A percentile compares a stretch with the other conserved stretches of the same genome.
Evolutionary conservation across 2,329 filamentous ascomycete genomes (phyloP).

Genomic region (Xenosphaeropsis pyriputrescens): DNA sequence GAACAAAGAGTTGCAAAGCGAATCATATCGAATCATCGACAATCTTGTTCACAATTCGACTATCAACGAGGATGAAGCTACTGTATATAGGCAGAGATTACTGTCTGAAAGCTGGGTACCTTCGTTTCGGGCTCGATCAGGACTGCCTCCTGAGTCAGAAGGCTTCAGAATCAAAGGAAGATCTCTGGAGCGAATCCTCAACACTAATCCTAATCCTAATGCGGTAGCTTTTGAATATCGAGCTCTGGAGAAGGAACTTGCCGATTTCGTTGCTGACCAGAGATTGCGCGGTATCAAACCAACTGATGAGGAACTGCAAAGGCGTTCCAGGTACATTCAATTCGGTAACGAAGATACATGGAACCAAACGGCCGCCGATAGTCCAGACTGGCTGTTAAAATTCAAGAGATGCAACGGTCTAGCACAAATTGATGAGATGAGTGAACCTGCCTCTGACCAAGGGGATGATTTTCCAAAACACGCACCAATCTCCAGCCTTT

Average conservation of each 20-base stretch:
- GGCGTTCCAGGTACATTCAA: constrained; percentile 42
- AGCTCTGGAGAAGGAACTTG: constrained; percentile 36
- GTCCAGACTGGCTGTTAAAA: constrained; percentile 32
- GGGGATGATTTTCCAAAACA: too few species aligned
- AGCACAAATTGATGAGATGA: constrained; percentile 7
- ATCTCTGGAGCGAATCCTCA: not conserved
- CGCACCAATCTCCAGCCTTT: too few species aligned
- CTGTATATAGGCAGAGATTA: constrained; percentile 33
- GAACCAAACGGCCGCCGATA: constrained; percentile 49
- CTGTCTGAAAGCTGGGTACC: constrained; percentile 37
- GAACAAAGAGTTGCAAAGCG: constrained; percentile 42
- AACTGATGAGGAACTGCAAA: constrained; percentile 37
- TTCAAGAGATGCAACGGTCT: constrained; percentile 26
- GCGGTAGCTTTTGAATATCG: constrained; percentile 20
- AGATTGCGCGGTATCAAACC: constrained; percentile 29
- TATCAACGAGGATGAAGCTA: constrained; percentile 10
- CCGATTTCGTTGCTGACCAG: constrained; percentile 32
- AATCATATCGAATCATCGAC: constrained; percentile 41
- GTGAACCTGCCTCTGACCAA: constrained; percentile 3
- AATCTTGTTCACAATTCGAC: constrained; percentile 34
- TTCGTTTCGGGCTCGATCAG: constrained; percentile 38
- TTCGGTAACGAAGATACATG: constrained; percentile 47
- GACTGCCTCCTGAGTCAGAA: constrained; percentile 40
- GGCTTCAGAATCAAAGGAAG: constrained; percentile 16
- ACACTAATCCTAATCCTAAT: too few species aligned